Evolutionary conservation across 352 stramenopile species (phyloP).

Genomic region (Pythium dissimile): DNA sequence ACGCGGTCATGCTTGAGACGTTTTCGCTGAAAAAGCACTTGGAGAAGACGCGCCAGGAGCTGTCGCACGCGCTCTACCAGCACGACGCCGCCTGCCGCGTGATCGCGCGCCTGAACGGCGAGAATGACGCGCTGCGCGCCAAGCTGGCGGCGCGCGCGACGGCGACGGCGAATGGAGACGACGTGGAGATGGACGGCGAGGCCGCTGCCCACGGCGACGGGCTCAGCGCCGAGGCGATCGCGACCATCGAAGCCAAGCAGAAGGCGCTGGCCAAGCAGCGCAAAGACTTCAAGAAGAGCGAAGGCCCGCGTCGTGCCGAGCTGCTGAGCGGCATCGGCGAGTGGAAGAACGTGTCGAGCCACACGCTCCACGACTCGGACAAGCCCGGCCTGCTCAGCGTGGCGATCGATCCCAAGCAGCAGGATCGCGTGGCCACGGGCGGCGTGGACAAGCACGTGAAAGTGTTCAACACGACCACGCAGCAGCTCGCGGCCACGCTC

Average conservation of each 20-base stretch:
- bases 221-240: slow-evolving; percentile 37
- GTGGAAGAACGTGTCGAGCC: slow-evolving; percentile 45
- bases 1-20: slow-evolving; percentile 92
- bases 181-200: slow-evolving; percentile 46
- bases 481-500: slow-evolving; percentile 77
- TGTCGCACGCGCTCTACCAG: slow-evolving; percentile 95
- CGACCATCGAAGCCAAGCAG: slow-evolving; percentile 62
- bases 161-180: slow-evolving; percentile 27
- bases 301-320: slow-evolving; percentile 40
- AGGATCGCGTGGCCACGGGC: slow-evolving; percentile 54
- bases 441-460: slow-evolving; percentile 83
- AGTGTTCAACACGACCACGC: slow-evolving; percentile 69
- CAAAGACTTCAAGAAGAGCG: slow-evolving; percentile 77
- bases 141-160: slow-evolving; percentile 23
- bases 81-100: slow-evolving; percentile 95
- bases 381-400: slow-evolving; percentile 64
- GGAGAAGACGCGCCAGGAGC: slow-evolving; percentile 93
- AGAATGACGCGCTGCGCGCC: slow-evolving; percentile 52
- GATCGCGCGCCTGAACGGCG: slow-evolving; percentile 89
- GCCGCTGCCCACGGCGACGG: not conserved
- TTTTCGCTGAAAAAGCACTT: slow-evolving; percentile 93
- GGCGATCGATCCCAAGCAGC: slow-evolving; percentile 52
- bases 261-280: slow-evolving; percentile 66
- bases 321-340: slow-evolving; percentile 24
- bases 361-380: slow-evolving; percentile 71